Base-by-base conservation (phyloP, 148 eudicot species). In the Nepenthes gracilis region DNA sequence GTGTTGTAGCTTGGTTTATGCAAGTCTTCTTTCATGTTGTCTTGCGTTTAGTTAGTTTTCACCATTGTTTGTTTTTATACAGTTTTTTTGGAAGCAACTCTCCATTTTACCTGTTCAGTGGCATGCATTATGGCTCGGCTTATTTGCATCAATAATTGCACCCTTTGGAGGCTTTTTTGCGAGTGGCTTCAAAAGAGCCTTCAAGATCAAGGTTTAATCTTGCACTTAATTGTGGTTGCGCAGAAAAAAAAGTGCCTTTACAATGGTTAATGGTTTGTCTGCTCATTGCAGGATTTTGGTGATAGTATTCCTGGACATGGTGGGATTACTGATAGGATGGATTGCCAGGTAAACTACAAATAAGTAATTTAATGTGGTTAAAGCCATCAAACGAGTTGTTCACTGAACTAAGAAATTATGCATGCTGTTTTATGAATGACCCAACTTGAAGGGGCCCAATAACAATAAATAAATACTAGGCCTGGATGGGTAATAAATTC, bases 141-240 rank as follows among this genome's bases (percentile, higher is more conserved):
- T 88, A 37, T 93, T 93, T 56, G 82, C 98, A 65, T 93, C 98
- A 33, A 86, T 93, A 58, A 88, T 93, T 55, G 98, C 98, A 65
- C 98, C 98, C 73, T 93, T 93, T 72, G 98, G 98, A 71, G 98
- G 98, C 47, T 93, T 93, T 73, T 93, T 93, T 36, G 98, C 98
- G 0, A 93, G 98, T 68, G 98, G 98, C 35, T 93, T 93, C 34
- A 93, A 93, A 68, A 83, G 98, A 76, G 98, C 98, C 64, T 93
- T 93, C 81, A 93, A 93, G 74, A 84, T 93, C 74, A 93, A 93
- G 96, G 98, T 84, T 51, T 37, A 43, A 43, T 67, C 33, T 55
- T 59, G 33, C 13, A 37, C 56, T 65, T 2, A 4, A 12, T 6
- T 8, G 35, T 61, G 55, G 8, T 8, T 40, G 4, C 45, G 8